Evolutionary conservation across 73 alveolate genomes (phyloP), one percentile per base, ranked within the genome.

Genomic region (Paramecium pentaurelia): DNA sequence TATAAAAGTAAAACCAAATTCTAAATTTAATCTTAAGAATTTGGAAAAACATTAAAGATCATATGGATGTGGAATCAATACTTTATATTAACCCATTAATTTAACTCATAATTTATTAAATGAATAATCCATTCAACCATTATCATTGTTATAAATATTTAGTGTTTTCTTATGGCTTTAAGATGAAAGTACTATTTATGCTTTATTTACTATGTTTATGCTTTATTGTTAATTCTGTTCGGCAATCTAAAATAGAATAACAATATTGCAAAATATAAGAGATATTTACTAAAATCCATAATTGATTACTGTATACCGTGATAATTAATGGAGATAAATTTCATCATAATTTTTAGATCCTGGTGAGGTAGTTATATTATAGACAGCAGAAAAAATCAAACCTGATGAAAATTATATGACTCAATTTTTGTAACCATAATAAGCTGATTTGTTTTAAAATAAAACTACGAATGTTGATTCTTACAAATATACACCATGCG

Each of bases 131-230:
- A 89, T 89, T 92, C 92, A 89, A 58, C 99, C 99, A 4, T 98
- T 98, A 96, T 98, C 98, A 64, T 99, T 98, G 16, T 98, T 98
- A 93, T 96, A 98, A 92, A 88, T 98, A 73, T 98, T 98, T 95
- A 96, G 99, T 95, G 97, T 97, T 32, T 95, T 96, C 7, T 94
- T 98, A 70, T 98, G 99, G 99, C 95, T 97, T 6, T 93, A 97
- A 80, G 99, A 98, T 93, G 99, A 98, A 86, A 97, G 98, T 92
- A 97, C 99, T 93, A 94, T 97, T 71, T 97, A 96, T 94, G 96
- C 99, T 18, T 80, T 98, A 40, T 95, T 97, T 88, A 95, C 99
- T 7, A 86, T 97, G 64, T 93, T 92, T 28, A 96, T 98, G 99
- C 94, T 98, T 28, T 94, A 97, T 73, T 88, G 97, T 54, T 95